Evolutionary conservation across 257 asterid genomes (phyloP).

Genomic region (Paulownia fortunei): DNA sequence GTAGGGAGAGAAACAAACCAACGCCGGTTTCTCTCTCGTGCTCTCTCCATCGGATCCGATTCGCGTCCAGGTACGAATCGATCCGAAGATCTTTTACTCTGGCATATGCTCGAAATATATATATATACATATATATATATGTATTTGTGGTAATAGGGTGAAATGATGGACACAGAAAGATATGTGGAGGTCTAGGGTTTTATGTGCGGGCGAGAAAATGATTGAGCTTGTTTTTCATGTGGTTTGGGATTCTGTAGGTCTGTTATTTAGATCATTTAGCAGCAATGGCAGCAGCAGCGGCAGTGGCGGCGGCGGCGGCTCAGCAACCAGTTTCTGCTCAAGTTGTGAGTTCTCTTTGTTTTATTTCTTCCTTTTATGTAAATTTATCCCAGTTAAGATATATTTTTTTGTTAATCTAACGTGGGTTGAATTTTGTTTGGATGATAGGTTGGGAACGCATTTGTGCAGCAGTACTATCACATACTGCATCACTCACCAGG

Average conservation of each 20-base stretch:
- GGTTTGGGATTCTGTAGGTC: constrained; percentile 34
- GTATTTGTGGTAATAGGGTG: not conserved
- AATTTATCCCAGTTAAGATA: not conserved
- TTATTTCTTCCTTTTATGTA: not conserved
- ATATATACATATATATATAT: not conserved
- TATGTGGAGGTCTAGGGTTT: constrained; percentile 16
- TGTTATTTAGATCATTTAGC: constrained; percentile 36
- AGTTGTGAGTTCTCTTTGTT: constrained; percentile 53
- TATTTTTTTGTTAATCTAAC: not conserved
- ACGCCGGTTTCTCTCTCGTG: constrained; percentile 47
- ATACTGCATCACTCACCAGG: constrained; percentile 83
- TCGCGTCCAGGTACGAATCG: constrained; percentile 56
- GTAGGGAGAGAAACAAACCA: constrained; percentile 42
- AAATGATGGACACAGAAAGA: not conserved
- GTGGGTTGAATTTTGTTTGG: not conserved
- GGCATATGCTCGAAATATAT: not conserved
- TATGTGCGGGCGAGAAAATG: not conserved
- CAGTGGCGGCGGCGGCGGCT: constrained; percentile 44
- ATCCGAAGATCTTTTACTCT: constrained; percentile 32
- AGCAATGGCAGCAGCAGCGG: constrained; percentile 56
- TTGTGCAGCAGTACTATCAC: constrained; percentile 87
- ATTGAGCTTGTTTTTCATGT: constrained; percentile 29
- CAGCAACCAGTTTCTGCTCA: constrained; percentile 58
- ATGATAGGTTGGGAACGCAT: constrained; percentile 87
- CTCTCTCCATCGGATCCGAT: constrained; percentile 43